Conservation (phyloP, 2,329 filamentous ascomycete species). For the Alternaria ethzedia region DNA sequence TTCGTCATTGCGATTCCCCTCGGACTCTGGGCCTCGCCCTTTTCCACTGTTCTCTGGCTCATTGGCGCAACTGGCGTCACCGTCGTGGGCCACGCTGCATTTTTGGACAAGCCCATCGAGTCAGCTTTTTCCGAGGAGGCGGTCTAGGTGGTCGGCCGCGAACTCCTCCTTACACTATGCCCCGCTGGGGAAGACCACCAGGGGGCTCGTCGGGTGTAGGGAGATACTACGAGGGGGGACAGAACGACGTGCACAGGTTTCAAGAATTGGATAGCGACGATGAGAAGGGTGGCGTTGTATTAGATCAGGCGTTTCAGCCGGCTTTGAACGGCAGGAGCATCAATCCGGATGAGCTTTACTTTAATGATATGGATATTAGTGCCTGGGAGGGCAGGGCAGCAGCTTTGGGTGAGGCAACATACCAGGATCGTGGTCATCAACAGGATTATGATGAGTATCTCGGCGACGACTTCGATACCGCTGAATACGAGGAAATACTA, state of each 20-base stretch:
- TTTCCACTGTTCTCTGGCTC: constrained; percentile 89
- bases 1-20: constrained; percentile 83
- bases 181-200: constrained; percentile 99
- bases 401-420: constrained; percentile 56
- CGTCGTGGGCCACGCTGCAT: constrained; percentile 90
- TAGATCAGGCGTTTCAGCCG: constrained; percentile 50
- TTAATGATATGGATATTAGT: constrained; percentile 56
- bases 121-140: constrained; percentile 99
- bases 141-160: constrained; percentile 99
- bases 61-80: constrained; percentile 93
- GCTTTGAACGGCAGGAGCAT: constrained; percentile 39
- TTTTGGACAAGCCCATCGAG: constrained; percentile 99
- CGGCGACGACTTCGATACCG: too few relatives aligned
- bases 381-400: constrained; percentile 47
- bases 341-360: constrained; percentile 56
- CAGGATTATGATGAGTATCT: constrained; percentile 58
- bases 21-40: constrained; percentile 82
- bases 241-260: constrained; percentile 59
- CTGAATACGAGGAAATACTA: constrained; percentile 72
- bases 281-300: constrained; percentile 54
- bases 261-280: constrained; percentile 69
- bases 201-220: constrained; percentile 66
- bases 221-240: constrained; percentile 57
- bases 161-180: constrained; percentile 93
- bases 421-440: constrained; percentile 57